These are phyloP conservation scores for Botrytis medusae DNA, from an alignment of 2,329 filamentous ascomycete genomes.

Conservation along the genomic window DNA sequence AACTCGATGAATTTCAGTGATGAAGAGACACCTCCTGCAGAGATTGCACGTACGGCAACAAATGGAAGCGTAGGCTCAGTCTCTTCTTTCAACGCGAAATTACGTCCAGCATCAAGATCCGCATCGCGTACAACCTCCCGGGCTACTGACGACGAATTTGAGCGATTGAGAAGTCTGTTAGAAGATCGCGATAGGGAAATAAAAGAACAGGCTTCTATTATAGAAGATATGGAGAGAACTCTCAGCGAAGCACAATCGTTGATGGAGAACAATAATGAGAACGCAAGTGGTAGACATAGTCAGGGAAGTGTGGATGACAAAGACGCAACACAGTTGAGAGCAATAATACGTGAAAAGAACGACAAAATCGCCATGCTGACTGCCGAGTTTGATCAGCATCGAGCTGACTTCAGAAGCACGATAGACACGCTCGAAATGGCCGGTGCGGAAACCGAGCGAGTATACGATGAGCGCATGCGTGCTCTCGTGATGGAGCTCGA, in stretches of 20 bases:
- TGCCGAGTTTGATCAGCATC: slow-evolving; percentile 89
- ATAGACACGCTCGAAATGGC: slow-evolving; percentile 96
- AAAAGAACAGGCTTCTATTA: slow-evolving; percentile 78
- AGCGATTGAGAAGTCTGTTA: slow-evolving; percentile 69
- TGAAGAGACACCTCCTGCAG: slow-evolving; percentile 57
- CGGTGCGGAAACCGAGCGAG: slow-evolving; percentile 89
- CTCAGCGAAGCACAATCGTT: slow-evolving; percentile 77
- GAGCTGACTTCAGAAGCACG: slow-evolving; percentile 93
- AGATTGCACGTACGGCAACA: slow-evolving; percentile 49
- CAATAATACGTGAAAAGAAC: slow-evolving; percentile 89
- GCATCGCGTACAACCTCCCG: slow-evolving; percentile 43
- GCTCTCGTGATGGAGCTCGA: slow-evolving; percentile 80
- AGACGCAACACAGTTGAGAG: slow-evolving; percentile 73
- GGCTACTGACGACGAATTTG: slow-evolving; percentile 67
- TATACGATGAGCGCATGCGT: slow-evolving; percentile 92
- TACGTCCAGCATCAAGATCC: slow-evolving; percentile 46
- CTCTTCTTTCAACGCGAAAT: slow-evolving; percentile 54
- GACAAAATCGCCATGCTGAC: slow-evolving; percentile 94
- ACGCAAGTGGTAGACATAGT: slow-evolving; percentile 45
- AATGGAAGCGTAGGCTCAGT: slow-evolving; percentile 56
- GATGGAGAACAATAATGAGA: slow-evolving; percentile 57
- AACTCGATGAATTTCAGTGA: slow-evolving; percentile 52
- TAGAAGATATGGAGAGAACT: slow-evolving; percentile 88
- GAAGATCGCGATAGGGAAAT: slow-evolving; percentile 84
- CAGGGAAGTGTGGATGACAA: slow-evolving; percentile 61